A percentile compares a stretch with the other conserved stretches of the same genome.
phyloP scores from a whole-genome alignment of 1,139 yeast genomes.

The Blastobotrys capitulatus region DNA sequence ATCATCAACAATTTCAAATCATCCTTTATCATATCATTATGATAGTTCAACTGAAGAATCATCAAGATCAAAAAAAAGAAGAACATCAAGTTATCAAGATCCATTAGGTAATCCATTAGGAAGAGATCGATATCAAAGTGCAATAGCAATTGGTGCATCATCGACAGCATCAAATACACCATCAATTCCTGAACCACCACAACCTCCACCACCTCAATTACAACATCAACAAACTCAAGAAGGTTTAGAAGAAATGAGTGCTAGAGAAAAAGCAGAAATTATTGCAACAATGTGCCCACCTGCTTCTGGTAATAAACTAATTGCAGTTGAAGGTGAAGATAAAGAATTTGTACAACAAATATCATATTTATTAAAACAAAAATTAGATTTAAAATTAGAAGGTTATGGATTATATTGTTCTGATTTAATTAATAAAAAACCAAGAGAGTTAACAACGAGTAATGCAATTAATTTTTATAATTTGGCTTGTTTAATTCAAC shows the following conservation, averaged over 20 bases:
- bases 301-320: conserved; percentile 14
- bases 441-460: conserved; percentile 19
- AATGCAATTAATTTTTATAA: conserved; percentile 27
- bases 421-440: conserved; percentile 15
- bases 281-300: conserved; percentile 24
- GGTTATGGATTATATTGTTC: conserved; percentile 17
- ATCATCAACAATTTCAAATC: conserved; percentile 2
- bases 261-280: conserved; percentile 28
- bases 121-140: conserved; percentile 24
- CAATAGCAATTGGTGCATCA: conserved; percentile 19
- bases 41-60: conserved; percentile 10
- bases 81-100: conserved; percentile 30
- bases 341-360: conserved; percentile 19
- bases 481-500: conserved; percentile 27
- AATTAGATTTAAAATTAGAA: conserved; percentile 11
- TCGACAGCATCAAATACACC: no score
- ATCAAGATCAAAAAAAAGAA: conserved; percentile 20
- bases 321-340: conserved; percentile 28
- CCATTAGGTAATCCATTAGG: conserved; percentile 22
- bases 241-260: conserved; percentile 14
- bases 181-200: neutral
- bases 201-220: conserved; percentile 1
- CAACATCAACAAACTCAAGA: neutral
- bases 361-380: conserved; percentile 15
- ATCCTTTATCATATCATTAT: conserved; percentile 2